Evolutionary conservation across 768 basidiomycete genomes (phyloP).

Genomic region (Melanogaster broomeanus): DNA sequence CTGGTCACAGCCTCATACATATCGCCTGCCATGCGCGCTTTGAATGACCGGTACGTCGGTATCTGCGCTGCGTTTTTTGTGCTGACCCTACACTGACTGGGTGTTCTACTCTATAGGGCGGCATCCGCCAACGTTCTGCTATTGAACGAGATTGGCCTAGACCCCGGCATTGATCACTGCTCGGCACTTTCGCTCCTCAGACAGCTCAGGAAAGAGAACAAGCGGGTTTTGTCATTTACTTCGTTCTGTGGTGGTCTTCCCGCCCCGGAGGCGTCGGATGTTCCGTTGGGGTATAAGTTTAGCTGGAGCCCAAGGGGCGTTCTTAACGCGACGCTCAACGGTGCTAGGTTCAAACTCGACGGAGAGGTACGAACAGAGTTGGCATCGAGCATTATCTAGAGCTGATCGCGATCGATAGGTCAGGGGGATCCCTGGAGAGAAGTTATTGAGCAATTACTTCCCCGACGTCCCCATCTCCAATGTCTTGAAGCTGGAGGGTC

Average conservation of each 20-base stretch:
- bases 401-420: conserved; percentile 34
- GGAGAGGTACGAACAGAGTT: conserved; percentile 44
- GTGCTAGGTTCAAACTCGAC: conserved; percentile 63
- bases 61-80: neutral
- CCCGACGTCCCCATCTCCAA: conserved; percentile 64
- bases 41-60: conserved; percentile 61
- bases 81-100: neutral
- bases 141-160: conserved; percentile 88
- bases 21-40: conserved; percentile 68
- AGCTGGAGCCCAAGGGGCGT: conserved; percentile 93
- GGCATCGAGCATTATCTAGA: neutral
- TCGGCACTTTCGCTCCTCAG: conserved; percentile 75
- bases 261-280: conserved; percentile 56
- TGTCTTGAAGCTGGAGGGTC: conserved; percentile 71
- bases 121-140: conserved; percentile 63
- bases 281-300: conserved; percentile 88
- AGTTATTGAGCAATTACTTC: conserved; percentile 61
- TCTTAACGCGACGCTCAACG: conserved; percentile 74
- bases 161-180: conserved; percentile 89
- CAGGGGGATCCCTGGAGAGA: conserved; percentile 48
- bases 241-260: conserved; percentile 96
- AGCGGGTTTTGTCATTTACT: conserved; percentile 68
- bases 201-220: conserved; percentile 49
- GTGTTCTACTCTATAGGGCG: conserved; percentile 46
- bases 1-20: conserved; percentile 93